Conservation (phyloP, 1,284 basidiomycete genomes). For the Fistulina hepatica region DNA sequence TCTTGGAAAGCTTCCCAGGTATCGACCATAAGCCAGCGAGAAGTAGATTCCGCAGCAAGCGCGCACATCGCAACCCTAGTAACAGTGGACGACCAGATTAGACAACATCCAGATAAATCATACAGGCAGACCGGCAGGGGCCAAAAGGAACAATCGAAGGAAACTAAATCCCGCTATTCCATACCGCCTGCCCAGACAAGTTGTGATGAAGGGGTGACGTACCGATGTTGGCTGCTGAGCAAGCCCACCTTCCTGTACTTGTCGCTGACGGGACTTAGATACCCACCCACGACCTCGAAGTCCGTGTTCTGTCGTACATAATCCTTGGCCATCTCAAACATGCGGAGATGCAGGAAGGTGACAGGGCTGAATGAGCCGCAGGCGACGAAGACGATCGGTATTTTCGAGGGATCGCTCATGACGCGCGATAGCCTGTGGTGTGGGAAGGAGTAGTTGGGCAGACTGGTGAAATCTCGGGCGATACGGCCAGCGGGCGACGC, state of each 20-base stretch:
- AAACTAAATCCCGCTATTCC: no score
- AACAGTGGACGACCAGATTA: conserved; percentile 12
- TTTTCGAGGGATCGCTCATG: conserved; percentile 53
- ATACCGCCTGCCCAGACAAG: no score
- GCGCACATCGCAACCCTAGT: conserved; percentile 80
- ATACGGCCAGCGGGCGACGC: conserved; percentile 19
- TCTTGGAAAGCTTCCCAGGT: conserved; percentile 93
- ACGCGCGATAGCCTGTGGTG: conserved; percentile 46
- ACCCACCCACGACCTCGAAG: conserved; percentile 89
- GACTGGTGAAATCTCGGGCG: conserved; percentile 37
- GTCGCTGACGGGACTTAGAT: conserved; percentile 90
- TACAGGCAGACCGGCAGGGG: no score
- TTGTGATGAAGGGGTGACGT: conserved; percentile 23
- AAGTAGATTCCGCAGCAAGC: conserved; percentile 73
- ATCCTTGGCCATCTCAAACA: conserved; percentile 99
- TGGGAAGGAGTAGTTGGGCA: conserved; percentile 56
- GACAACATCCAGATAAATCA: conserved; percentile 14
- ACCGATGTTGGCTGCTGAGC: conserved; percentile 73
- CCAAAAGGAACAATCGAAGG: no score
- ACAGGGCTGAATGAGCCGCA: conserved; percentile 78
- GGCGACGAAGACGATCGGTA: conserved; percentile 67
- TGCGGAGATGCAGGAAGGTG: conserved; percentile 78
- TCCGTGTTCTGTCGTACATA: conserved; percentile 87
- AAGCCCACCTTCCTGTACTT: conserved; percentile 88
- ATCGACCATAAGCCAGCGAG: conserved; percentile 86